A percentile compares a stretch with the other conserved stretches of the same genome.
Conservation (phyloP, 257 asterid genomes). For the Phtheirospermum japonicum region DNA sequence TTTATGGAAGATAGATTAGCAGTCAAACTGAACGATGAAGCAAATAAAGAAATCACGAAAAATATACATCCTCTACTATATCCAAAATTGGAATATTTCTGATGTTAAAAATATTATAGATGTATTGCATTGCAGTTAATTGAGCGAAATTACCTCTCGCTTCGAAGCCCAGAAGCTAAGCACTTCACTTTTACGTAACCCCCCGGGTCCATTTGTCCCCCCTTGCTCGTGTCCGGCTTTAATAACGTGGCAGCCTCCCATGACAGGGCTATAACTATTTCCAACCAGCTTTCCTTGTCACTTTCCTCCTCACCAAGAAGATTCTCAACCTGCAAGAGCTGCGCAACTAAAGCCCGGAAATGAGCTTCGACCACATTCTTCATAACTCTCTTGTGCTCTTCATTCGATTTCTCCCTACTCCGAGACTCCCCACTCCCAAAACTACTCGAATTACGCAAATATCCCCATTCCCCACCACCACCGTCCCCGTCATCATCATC, state of each 20-base stretch:
- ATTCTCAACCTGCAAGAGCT: conserved; percentile 93
- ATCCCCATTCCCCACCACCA: conserved; percentile 91
- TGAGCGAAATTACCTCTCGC: conserved; percentile 70
- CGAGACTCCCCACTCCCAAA: conserved; percentile 84
- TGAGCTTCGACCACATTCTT: conserved; percentile 89
- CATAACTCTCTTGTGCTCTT: conserved; percentile 73
- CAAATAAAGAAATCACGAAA: not conserved
- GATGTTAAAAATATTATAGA: too few species aligned
- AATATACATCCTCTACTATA: conserved; percentile 9
- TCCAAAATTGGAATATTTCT: conserved; percentile 13
- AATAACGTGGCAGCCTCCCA: conserved; percentile 96
- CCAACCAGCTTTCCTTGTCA: conserved; percentile 86
- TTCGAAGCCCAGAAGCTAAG: conserved; percentile 81
- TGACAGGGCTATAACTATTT: conserved; percentile 76
- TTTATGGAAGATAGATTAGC: not conserved
- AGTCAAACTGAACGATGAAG: not conserved
- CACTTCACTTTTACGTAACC: conserved; percentile 93
- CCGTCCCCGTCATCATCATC: conserved; percentile 75
- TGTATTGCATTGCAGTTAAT: conserved; percentile 12
- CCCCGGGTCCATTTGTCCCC: conserved; percentile 98
- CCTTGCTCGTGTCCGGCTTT: conserved; percentile 87
- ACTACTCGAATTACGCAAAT: conserved; percentile 56
- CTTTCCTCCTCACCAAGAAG: conserved; percentile 64
- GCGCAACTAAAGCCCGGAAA: conserved; percentile 89
- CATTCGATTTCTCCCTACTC: conserved; percentile 75